Base-by-base conservation (phyloP, 495 filamentous ascomycete genomes). In the Aspergillus saccharolyticus region DNA sequence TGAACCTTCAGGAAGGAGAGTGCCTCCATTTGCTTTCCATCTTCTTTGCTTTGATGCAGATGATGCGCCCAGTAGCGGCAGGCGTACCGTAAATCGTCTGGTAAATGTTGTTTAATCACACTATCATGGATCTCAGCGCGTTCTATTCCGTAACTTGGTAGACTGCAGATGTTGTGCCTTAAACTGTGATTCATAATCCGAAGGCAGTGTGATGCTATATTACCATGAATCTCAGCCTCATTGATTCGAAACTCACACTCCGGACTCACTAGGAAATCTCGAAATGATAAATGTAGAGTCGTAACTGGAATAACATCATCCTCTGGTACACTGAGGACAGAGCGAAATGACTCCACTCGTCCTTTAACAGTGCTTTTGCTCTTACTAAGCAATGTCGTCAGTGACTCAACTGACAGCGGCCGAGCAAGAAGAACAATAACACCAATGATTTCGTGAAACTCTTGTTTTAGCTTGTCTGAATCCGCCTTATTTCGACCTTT, bases 1-100 rank as follows among this genome's bases (percentile, higher is more conserved):
- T 81, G 71, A 42, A 64, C 49, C 49, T 64, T 28, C 17, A 81
- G 63, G 43, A 81, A 39, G 2, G 33, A 8, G 33, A 39, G 14
- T 9, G 71, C 58, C 33, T 39, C 33, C 62, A 45, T 57, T 48
- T 42, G 60, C 24, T 48, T 39, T 9, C 71, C 28, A 9, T 20
- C 20, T 39, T 52, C 5, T 33, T 66, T 55, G 52, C 69, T 71
- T 54, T 72, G 56, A 55, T 69, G 42, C 25, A 79, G 22, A 67
- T 85, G 77, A 53, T 73, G 42, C 45, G 33, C 30, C 61, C 73
- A 83, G 57, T 76, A 77, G 16, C 63, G 66, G 64, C 76, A 81
- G 22, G 72, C 61, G 54, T 81, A 76, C 57, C 66, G 62, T n/a
- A 74, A 24, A 42, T 69, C 66, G 22, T 63, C 8, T 51, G 65